Evolutionary conservation across 768 basidiomycete genomes (phyloP).

Genomic region (Rhodosporidiobolus sp.): DNA sequence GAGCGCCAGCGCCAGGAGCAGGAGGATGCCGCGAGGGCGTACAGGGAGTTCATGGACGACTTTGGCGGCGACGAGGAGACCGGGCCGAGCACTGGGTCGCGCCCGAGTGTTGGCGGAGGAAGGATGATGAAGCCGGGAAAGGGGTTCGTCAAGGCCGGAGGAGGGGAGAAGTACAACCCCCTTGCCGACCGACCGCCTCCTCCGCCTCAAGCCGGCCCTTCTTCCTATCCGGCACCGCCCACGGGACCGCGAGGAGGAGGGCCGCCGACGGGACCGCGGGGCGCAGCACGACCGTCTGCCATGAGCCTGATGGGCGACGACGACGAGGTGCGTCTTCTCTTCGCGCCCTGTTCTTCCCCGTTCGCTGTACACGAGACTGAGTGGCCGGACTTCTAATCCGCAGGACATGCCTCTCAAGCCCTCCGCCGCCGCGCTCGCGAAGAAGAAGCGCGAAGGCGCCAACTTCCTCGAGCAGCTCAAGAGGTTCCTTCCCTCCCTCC

Average conservation of each 20-base stretch:
- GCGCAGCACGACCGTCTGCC: conserved; percentile 4
- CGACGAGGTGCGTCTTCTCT: conserved; percentile 19
- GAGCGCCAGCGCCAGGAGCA: conserved; percentile 51
- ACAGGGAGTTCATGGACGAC: conserved; percentile 69
- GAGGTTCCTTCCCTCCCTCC: conserved; percentile 55
- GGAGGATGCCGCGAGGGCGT: conserved; percentile 55
- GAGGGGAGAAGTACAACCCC: conserved; percentile 56
- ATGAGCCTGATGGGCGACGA: conserved; percentile 28
- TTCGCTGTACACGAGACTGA: neutral
- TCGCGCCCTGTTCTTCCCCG: conserved; percentile 12
- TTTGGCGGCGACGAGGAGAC: conserved; percentile 69
- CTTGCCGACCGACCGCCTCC: conserved; percentile 19
- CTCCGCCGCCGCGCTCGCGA: conserved; percentile 45
- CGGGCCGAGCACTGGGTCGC: conserved; percentile 53
- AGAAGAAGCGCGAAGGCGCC: conserved; percentile 96
- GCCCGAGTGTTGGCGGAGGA: neutral
- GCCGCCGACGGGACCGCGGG: conserved; percentile 12
- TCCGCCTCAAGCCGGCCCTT: conserved; percentile 43
- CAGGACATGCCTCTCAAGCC: neutral
- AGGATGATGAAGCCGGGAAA: conserved; percentile 9
- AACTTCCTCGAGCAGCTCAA: conserved; percentile 95
- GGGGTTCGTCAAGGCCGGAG: conserved; percentile 64
- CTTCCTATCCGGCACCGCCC: conserved; percentile 36
- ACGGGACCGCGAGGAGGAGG: neutral
- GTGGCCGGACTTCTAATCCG: neutral